Conservation (phyloP, 257 asterid species). For the Solanum virginianum region DNA sequence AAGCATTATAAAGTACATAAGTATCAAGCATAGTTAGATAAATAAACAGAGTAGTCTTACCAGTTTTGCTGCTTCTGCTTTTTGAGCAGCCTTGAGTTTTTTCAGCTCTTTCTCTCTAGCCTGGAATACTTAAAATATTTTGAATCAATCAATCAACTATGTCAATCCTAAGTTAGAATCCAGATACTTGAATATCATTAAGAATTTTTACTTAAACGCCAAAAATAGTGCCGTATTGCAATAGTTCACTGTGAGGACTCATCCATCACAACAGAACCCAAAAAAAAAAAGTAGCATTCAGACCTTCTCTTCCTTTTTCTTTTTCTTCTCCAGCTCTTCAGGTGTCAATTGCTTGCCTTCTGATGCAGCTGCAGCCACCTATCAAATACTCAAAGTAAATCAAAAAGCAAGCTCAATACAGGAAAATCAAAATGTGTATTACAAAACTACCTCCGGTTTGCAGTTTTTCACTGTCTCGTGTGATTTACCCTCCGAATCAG, state of each 20-base stretch:
- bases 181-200: background rate
- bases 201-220: background rate
- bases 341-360: slow-evolving; percentile 46
- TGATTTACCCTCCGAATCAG: background rate
- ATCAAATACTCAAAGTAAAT: background rate
- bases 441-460: background rate
- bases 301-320: slow-evolving; percentile 95
- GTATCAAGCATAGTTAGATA: background rate
- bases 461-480: background rate
- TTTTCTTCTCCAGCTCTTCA: slow-evolving; percentile 74
- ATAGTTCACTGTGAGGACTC: background rate
- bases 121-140: slow-evolving; percentile 12
- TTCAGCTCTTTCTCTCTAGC: slow-evolving; percentile 86
- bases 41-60: slow-evolving; percentile 1
- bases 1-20: background rate
- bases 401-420: background rate
- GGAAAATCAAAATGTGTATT: background rate
- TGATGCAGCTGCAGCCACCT: slow-evolving; percentile 19
- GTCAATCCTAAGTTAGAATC: background rate
- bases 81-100: slow-evolving; percentile 78
- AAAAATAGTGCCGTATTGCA: background rate
- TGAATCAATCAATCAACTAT: background rate
- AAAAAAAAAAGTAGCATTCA: background rate
- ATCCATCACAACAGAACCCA: background rate
- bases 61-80: slow-evolving; percentile 81